Percentiles rank a stretch among this genome's conserved stretches.
Conservation (phyloP, 208 protist genomes). For the Strigomonas culicis region DNA sequence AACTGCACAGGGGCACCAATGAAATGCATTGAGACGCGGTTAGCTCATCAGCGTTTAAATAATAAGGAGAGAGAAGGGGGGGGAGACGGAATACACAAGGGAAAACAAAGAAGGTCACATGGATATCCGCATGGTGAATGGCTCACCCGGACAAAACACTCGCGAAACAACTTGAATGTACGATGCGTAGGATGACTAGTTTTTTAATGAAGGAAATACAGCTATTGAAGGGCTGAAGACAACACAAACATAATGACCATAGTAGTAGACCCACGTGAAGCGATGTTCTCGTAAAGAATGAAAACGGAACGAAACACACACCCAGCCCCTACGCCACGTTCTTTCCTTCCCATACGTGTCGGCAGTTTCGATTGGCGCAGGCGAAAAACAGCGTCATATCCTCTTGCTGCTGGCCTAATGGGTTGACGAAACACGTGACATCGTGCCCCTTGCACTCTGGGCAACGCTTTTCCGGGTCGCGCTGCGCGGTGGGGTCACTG, state of each 20-base stretch:
- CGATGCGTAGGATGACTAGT: background rate
- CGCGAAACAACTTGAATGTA: too few species aligned
- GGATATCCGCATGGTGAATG: background rate
- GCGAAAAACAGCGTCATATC: conserved; percentile 91
- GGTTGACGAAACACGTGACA: conserved; percentile 88
- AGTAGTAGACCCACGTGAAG: too few species aligned
- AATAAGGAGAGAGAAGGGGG: background rate
- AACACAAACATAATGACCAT: too few species aligned
- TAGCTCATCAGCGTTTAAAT: background rate
- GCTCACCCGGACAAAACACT: too few species aligned
- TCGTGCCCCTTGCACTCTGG: conserved; percentile 57
- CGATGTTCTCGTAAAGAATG: too few species aligned
- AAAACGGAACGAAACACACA: too few species aligned
- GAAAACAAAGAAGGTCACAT: background rate
- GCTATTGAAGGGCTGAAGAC: too few species aligned
- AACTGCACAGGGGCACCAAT: conserved; percentile 56
- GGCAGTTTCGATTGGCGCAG: conserved; percentile 77
- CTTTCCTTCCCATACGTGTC: conserved; percentile 46
- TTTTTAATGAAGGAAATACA: too few species aligned
- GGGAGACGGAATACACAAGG: conserved; percentile 3
- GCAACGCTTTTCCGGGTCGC: conserved; percentile 76
- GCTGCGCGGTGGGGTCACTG: conserved; percentile 85
- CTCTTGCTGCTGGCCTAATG: conserved; percentile 81
- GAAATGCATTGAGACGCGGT: conserved; percentile 35
- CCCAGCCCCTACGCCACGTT: background rate